phyloP scores from a whole-genome alignment of 805 yeast genomes.

The Nakazawaea siamensis region DNA sequence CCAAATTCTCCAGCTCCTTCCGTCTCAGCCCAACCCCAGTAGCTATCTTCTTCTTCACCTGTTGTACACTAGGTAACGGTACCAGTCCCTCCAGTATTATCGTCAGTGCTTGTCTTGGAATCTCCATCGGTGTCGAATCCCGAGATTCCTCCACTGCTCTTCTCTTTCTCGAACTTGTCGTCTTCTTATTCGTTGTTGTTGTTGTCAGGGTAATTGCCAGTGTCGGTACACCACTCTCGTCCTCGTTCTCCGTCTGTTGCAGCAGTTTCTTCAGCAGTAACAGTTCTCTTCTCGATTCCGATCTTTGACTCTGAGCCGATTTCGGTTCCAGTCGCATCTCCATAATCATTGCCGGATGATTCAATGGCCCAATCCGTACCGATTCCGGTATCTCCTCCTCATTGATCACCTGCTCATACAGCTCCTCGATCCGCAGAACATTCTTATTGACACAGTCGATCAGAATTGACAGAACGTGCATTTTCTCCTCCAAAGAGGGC shows the following conservation, averaged over 20 bases:
- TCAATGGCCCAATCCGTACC: slow-evolving; percentile 67
- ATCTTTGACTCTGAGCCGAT: slow-evolving; percentile 66
- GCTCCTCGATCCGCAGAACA: slow-evolving; percentile 67
- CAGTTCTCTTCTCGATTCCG: slow-evolving; percentile 88
- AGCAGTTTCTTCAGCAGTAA: slow-evolving; percentile 66
- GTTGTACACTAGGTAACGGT: neutral
- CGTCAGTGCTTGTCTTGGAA: slow-evolving; percentile 2
- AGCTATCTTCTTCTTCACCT: no score
- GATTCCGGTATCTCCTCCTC: slow-evolving; percentile 77
- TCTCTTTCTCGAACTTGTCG: neutral
- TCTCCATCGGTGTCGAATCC: neutral
- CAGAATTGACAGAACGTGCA: slow-evolving; percentile 94
- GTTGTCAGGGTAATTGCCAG: neutral
- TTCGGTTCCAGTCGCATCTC: slow-evolving; percentile 43
- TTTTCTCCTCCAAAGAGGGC: slow-evolving; percentile 92
- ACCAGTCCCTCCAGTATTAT: neutral
- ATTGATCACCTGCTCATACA: slow-evolving; percentile 62
- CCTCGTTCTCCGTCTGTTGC: neutral
- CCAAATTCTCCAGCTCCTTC: no score
- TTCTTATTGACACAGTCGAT: slow-evolving; percentile 67
- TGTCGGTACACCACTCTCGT: neutral
- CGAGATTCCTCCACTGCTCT: neutral
- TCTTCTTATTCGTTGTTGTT: neutral
- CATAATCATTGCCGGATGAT: slow-evolving; percentile 85
- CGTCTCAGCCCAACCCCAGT: no score